Percentiles rank a stretch among this genome's conserved stretches.
Evolutionary conservation across 2,329 filamentous ascomycete genomes (phyloP).

Genomic region (Juglanconis sp.): DNA sequence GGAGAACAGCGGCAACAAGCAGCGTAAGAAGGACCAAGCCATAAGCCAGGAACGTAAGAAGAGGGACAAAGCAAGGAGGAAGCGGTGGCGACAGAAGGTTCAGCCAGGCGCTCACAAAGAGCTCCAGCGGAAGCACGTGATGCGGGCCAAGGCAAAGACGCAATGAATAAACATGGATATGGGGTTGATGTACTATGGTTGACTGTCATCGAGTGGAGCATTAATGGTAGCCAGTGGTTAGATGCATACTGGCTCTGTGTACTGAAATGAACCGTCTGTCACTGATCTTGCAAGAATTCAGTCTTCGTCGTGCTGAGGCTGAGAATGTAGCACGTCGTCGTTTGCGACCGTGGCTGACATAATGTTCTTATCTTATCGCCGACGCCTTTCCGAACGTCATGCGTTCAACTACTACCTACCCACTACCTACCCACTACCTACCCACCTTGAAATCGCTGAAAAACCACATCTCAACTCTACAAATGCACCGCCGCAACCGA

Average conservation of each 20-base stretch:
- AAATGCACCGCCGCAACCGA: constrained; percentile 10
- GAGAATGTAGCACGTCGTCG: neutral
- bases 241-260: neutral
- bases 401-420: neutral
- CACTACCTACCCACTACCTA: too few relatives aligned
- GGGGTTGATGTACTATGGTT: neutral
- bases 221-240: neutral
- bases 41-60: neutral
- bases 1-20: neutral
- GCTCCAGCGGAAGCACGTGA: neutral
- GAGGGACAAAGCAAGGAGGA: neutral
- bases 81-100: neutral
- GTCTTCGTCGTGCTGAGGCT: neutral
- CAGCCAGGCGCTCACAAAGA: neutral
- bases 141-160: neutral
- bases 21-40: neutral
- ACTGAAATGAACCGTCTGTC: neutral
- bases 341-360: constrained; percentile 2
- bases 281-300: neutral
- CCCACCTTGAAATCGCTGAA: too few relatives aligned
- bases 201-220: neutral
- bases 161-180: neutral
- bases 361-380: constrained; percentile 12
- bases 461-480: neutral
- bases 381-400: constrained; percentile 6